Percentiles rank a stretch among this genome's conserved stretches.
Conservation (phyloP, 768 basidiomycete species). For the Pleurotus citrinopileatus region DNA sequence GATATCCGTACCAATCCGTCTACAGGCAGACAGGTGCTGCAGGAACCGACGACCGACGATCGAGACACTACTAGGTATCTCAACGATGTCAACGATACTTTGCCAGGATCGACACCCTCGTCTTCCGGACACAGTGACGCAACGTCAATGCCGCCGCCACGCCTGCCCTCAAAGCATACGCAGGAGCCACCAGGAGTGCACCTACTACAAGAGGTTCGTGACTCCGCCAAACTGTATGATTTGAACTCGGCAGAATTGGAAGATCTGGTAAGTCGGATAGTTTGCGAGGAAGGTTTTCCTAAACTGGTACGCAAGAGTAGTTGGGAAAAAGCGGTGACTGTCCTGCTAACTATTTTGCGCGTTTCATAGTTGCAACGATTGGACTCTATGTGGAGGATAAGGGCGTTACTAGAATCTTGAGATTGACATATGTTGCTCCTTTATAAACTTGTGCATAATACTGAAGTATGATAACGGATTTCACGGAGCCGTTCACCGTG, state of each 20-base stretch:
- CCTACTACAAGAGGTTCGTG: not conserved
- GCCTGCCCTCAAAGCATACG: not conserved
- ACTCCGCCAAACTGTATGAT: slow-evolving; percentile 2
- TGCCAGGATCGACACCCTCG: not conserved
- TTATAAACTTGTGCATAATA: too few relatives aligned
- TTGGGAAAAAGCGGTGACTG: not conserved
- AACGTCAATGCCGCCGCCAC: slow-evolving; percentile 2
- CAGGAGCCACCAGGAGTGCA: not conserved
- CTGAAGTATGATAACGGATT: too few relatives aligned
- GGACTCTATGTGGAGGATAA: slow-evolving; percentile 6
- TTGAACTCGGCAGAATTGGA: slow-evolving; percentile 5
- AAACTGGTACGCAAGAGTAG: not conserved
- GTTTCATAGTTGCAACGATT: not conserved
- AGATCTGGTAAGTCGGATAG: slow-evolving; percentile 5
- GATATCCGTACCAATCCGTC: too few relatives aligned
- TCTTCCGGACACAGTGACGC: not conserved
- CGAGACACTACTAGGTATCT: too few relatives aligned
- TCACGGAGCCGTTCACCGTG: too few relatives aligned
- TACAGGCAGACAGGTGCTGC: too few relatives aligned
- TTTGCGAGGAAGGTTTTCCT: slow-evolving; percentile 5
- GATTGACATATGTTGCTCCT: too few relatives aligned
- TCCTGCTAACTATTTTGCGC: not conserved
- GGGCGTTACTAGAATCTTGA: not conserved
- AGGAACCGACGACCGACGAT: too few relatives aligned
- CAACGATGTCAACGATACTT: not conserved